Base-by-base conservation (phyloP, 2,329 filamentous ascomycete genomes). In the Neonectria punicea region DNA sequence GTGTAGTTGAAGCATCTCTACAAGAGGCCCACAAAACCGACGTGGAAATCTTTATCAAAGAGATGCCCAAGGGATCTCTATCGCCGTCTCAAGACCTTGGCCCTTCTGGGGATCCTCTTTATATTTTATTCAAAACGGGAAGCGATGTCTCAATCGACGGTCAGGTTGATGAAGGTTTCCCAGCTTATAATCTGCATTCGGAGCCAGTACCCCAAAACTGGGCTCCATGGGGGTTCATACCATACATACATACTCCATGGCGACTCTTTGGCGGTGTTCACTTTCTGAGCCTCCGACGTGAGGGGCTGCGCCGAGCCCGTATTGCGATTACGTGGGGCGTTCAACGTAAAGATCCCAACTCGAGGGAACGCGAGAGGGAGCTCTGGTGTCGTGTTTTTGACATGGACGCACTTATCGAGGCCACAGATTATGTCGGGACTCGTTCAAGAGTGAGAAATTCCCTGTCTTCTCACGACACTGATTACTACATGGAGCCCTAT, bases 361-460 rank as follows among this genome's bases (percentile, higher is more conserved):
- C n/a, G n/a, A n/a, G n/a, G n/a, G 10, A 13, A 22, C 5, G 2
- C 34, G 4, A 5, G 4, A 10, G 58, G 10, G 10, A 44, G 11
- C 56, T 61, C 7, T 74, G 72, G 72, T 73, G 71, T 10, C 70
- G 71, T 13, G 54, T 67, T 5, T 74, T 74, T 44, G 41, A 66
- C 28, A 59, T 59, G 57, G 2, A 44, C 5, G 34, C 30, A 2
- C 71, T 74, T 22, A 53, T 70, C n/a, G 14, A 59, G 6, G 43
- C 36, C 1, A 47, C 54, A 7, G 46, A 5, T 62, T 60, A 1
- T 58, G 70, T n/a, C 47, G 67, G 4, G 34, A 57, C 4, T 53
- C 67, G 3, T 56, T 25, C 25, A 5, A 25, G 25, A 25, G 2
- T 25, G 22, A 22, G 3, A 22, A 22, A 22, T 22, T 2, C 4